phyloP scores from a whole-genome alignment of 2,329 filamentous ascomycete genomes.

The Paecilomyces sp. region DNA sequence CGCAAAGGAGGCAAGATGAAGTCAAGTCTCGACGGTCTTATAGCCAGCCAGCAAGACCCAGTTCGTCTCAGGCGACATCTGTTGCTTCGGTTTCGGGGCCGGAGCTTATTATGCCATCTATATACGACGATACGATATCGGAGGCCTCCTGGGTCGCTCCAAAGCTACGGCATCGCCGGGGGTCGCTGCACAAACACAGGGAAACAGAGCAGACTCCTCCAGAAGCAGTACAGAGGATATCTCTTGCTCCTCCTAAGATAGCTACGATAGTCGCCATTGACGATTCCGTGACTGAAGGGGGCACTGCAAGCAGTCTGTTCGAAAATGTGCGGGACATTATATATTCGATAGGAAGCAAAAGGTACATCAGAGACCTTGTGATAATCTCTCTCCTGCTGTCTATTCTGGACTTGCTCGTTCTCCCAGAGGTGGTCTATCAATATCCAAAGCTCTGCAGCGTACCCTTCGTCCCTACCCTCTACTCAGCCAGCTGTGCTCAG shows the following conservation, averaged over 20 bases:
- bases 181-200: conserved; percentile 12
- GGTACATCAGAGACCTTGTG: not conserved
- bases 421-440: conserved; percentile 29
- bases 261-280: not conserved
- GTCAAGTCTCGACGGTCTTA: conserved; percentile 5
- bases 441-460: conserved; percentile 20
- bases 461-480: conserved; percentile 15
- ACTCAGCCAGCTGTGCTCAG: conserved; percentile 21
- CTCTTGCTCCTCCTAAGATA: not conserved
- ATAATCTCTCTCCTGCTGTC: conserved; percentile 1
- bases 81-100: conserved; percentile 25
- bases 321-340: conserved; percentile 1
- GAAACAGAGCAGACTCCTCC: conserved; percentile 5
- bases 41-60: conserved; percentile 3
- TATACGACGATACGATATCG: conserved; percentile 24
- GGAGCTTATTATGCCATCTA: conserved; percentile 34
- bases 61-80: conserved; percentile 16
- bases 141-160: conserved; percentile 28
- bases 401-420: conserved; percentile 25
- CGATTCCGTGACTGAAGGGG: not conserved
- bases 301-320: not conserved
- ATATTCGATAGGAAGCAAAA: not conserved
- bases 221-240: conserved; percentile 3
- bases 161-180: conserved; percentile 11
- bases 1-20: conserved; percentile 3